These are phyloP conservation scores for Peronospora belbahrii DNA, from an alignment of 352 stramenopile species.

Conservation along the genomic window DNA sequence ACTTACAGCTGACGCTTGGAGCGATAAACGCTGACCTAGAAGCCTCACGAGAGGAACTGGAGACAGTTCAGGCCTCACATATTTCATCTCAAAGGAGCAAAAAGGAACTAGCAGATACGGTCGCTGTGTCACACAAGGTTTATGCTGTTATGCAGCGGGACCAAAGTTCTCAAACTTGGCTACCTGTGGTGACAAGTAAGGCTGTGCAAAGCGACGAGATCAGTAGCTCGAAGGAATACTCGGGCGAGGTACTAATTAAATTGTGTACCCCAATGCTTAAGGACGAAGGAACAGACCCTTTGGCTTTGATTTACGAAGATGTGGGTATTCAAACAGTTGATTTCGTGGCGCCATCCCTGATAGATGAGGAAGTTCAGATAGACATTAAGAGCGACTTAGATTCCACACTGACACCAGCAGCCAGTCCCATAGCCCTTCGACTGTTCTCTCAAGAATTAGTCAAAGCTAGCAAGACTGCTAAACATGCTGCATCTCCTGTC, in stretches of 20 bases:
- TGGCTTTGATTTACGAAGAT: slow-evolving; percentile 10
- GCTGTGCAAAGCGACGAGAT: slow-evolving; percentile 16
- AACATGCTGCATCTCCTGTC: neutral
- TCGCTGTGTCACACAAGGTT: slow-evolving; percentile 19
- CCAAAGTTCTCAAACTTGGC: slow-evolving; percentile 13
- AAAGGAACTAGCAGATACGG: slow-evolving; percentile 26
- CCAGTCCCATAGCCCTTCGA: neutral
- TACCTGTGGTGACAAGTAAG: neutral
- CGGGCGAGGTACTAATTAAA: neutral
- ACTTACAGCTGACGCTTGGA: slow-evolving; percentile 36
- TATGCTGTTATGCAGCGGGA: slow-evolving; percentile 2
- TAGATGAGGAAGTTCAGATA: slow-evolving; percentile 4
- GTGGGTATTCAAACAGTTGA: slow-evolving; percentile 15
- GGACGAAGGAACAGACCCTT: slow-evolving; percentile 15
- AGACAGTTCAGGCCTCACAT: slow-evolving; percentile 35
- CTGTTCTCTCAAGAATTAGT: neutral
- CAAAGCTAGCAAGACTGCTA: neutral
- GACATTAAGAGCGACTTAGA: neutral
- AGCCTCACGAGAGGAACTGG: slow-evolving; percentile 35
- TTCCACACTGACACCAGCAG: neutral
- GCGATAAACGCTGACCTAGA: slow-evolving; percentile 35
- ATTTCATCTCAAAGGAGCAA: slow-evolving; percentile 40
- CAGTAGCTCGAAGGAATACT: neutral
- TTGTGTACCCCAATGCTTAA: slow-evolving; percentile 1
- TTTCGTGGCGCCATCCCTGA: neutral